These are phyloP conservation scores for Ogataea pignaliae DNA, from an alignment of 805 yeast genomes.

Conservation along the genomic window DNA sequence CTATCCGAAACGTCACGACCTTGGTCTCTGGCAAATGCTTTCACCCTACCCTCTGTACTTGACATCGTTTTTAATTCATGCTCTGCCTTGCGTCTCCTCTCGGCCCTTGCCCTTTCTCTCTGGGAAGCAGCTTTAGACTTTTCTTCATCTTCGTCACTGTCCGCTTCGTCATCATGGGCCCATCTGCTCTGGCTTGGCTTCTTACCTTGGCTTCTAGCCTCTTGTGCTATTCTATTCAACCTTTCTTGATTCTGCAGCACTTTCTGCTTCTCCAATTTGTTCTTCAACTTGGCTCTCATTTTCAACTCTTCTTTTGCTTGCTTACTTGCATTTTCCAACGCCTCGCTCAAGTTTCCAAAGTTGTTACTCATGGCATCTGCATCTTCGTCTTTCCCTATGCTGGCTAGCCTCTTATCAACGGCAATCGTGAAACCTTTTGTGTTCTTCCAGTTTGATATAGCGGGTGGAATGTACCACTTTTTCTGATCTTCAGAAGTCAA, in stretches of 20 bases:
- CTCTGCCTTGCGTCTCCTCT: slow-evolving; percentile 44
- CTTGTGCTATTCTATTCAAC: slow-evolving; percentile 45
- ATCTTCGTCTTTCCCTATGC: slow-evolving; percentile 36
- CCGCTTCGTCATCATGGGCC: slow-evolving; percentile 12
- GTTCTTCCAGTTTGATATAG: slow-evolving; percentile 94
- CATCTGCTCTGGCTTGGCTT: slow-evolving; percentile 9
- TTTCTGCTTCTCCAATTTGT: slow-evolving; percentile 46
- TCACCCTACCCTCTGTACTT: slow-evolving; percentile 39
- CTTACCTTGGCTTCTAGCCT: slow-evolving; percentile 36
- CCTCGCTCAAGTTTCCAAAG: slow-evolving; percentile 60
- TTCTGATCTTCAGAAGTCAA: slow-evolving; percentile 69
- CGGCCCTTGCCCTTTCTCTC: slow-evolving; percentile 38
- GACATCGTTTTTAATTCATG: slow-evolving; percentile 39
- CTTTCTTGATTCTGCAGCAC: slow-evolving; percentile 46
- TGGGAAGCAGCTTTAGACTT: slow-evolving; percentile 22
- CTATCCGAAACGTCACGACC: slow-evolving; percentile 54
- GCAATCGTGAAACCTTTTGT: slow-evolving; percentile 84
- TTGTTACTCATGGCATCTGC: slow-evolving; percentile 46
- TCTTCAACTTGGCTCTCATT: slow-evolving; percentile 45
- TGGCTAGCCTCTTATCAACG: slow-evolving; percentile 70
- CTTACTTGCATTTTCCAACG: slow-evolving; percentile 65
- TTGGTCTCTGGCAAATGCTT: slow-evolving; percentile 38
- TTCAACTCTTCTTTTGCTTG: slow-evolving; percentile 54
- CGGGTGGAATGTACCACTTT: slow-evolving; percentile 85
- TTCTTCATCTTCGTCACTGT: slow-evolving; percentile 11